These are phyloP conservation scores for Penicillium verrucosum DNA, from an alignment of 2,329 filamentous ascomycete genomes.

Conservation along the genomic window DNA sequence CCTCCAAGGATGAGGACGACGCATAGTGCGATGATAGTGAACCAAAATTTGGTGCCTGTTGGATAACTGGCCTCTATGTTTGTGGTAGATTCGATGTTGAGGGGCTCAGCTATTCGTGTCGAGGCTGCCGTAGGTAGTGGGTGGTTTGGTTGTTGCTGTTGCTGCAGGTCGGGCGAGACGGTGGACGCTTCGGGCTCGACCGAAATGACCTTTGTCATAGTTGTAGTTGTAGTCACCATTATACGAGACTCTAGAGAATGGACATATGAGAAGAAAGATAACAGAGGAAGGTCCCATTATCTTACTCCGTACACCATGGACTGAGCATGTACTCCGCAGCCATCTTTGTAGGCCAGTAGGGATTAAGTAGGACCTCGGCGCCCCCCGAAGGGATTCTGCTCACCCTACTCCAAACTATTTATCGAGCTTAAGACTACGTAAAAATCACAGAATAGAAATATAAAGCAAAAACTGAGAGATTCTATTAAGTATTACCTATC, in stretches of 20 bases:
- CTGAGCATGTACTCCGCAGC: constrained; percentile 44
- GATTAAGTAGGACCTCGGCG: background rate
- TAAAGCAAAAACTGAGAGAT: constrained; percentile 27
- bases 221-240: background rate
- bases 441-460: background rate
- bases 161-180: background rate
- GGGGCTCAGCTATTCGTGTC: background rate
- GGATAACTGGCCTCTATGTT: constrained; percentile 8
- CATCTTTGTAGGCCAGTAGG: too few relatives aligned
- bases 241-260: background rate
- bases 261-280: background rate
- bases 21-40: constrained; percentile 22
- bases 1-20: constrained; percentile 28
- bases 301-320: background rate
- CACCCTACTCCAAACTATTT: too few relatives aligned
- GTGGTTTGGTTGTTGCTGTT: background rate
- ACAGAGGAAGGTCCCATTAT: background rate
- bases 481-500: constrained; percentile 41
- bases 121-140: background rate
- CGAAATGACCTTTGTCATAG: background rate
- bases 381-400: background rate
- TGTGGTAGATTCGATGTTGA: background rate
- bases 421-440: background rate
- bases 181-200: background rate
- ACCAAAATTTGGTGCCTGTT: constrained; percentile 17